A percentile compares a stretch with the other conserved stretches of the same genome.
Evolutionary conservation across 169 alveolate species (phyloP).

Genomic region (Eimeria acervulina): DNA sequence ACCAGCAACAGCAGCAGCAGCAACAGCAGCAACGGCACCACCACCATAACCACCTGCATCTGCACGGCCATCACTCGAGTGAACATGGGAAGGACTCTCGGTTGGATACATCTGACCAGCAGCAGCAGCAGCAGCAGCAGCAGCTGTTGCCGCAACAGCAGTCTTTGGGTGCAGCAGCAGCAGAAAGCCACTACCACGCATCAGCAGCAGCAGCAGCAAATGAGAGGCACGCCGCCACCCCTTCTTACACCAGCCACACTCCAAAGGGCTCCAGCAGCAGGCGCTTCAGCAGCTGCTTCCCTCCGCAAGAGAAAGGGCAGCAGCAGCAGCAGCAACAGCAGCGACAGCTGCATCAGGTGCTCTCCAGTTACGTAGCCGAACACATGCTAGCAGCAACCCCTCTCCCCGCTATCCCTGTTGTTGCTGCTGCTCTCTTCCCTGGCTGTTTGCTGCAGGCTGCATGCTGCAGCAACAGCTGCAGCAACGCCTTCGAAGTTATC

Average conservation of each 20-base stretch:
- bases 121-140: conserved; percentile 65
- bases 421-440: conserved; percentile 71
- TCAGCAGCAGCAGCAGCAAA: conserved; percentile 29
- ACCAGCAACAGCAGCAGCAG: conserved; percentile 4
- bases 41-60: background rate
- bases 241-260: conserved; percentile 18
- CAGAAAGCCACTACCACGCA: background rate
- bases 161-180: background rate
- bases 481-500: conserved; percentile 49
- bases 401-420: conserved; percentile 37
- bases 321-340: conserved; percentile 59
- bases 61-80: background rate
- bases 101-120: background rate
- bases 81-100: background rate
- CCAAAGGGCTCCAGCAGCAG: conserved; percentile 7
- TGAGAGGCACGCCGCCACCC: conserved; percentile 43
- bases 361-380: conserved; percentile 24
- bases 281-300: conserved; percentile 58
- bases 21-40: background rate
- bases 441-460: conserved; percentile 1
- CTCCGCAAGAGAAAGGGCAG: conserved; percentile 26
- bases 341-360: background rate
- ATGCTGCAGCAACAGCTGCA: conserved; percentile 43
- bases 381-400: conserved; percentile 70
- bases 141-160: background rate